phyloP scores from a whole-genome alignment of 805 yeast species.

The Candida cerambycidarum region DNA sequence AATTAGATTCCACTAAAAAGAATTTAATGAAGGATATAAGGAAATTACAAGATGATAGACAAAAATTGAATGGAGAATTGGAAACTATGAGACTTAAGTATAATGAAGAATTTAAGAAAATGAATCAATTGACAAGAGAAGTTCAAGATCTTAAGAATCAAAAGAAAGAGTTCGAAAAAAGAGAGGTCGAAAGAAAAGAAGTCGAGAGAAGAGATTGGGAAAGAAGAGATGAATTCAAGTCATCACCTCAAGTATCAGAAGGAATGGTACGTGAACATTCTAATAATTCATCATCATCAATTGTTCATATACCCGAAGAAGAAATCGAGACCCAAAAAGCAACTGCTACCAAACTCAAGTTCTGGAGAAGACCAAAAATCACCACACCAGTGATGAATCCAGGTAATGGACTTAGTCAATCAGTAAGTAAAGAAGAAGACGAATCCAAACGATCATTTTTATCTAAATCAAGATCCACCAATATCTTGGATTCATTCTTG shows the following conservation, averaged over 20 bases:
- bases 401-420: constrained; percentile 3
- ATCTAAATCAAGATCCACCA: constrained; percentile 49
- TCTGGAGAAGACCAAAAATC: constrained; percentile 46
- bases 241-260: constrained; percentile 9
- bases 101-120: constrained; percentile 14
- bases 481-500: constrained; percentile 40
- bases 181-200: constrained; percentile 11
- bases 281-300: constrained; percentile 20
- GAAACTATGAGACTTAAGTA: constrained; percentile 10
- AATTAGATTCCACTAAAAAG: constrained; percentile 24
- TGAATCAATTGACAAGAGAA: constrained; percentile 42
- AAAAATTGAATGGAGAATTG: constrained; percentile 12
- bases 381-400: constrained; percentile 8
- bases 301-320: constrained; percentile 18
- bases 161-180: constrained; percentile 43
- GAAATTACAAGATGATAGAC: constrained; percentile 28
- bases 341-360: constrained; percentile 35
- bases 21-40: constrained; percentile 12
- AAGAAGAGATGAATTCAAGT: neutral
- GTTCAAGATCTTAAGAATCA: constrained; percentile 49
- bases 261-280: constrained; percentile 7
- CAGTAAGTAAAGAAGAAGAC: constrained; percentile 11
- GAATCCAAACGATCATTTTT: constrained; percentile 9
- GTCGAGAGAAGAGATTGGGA: constrained; percentile 15
- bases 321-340: constrained; percentile 38